Percentiles rank a stretch among this genome's conserved stretches.
phyloP scores from a whole-genome alignment of 2,329 filamentous ascomycete genomes.

The Sclerotinia minor region DNA sequence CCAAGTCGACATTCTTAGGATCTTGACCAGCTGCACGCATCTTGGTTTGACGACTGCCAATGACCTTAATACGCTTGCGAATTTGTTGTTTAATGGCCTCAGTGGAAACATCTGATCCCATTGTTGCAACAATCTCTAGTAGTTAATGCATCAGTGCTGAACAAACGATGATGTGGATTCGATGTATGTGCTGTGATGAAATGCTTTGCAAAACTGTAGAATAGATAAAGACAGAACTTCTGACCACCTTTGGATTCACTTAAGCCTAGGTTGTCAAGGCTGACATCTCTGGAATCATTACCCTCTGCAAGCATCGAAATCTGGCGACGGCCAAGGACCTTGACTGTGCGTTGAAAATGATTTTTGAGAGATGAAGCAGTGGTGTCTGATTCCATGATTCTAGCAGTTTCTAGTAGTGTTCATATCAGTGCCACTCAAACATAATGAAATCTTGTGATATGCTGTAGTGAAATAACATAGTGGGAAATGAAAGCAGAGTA shows the following conservation, averaged over 20 bases:
- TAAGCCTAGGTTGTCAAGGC: slow-evolving; percentile 28
- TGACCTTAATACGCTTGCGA: slow-evolving; percentile 47
- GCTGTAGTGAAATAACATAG: not conserved
- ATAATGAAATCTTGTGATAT: not conserved
- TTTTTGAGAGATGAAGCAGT: slow-evolving; percentile 31
- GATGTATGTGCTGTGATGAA: not conserved
- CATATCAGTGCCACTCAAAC: slow-evolving; percentile 8
- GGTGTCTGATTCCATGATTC: slow-evolving; percentile 34
- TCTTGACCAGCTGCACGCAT: slow-evolving; percentile 48
- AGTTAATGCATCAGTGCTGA: not conserved
- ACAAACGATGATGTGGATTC: not conserved
- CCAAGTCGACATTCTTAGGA: slow-evolving; percentile 42
- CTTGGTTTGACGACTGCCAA: slow-evolving; percentile 51
- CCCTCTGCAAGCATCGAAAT: slow-evolving; percentile 48
- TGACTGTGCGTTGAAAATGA: slow-evolving; percentile 43
- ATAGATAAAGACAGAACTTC: slow-evolving; percentile 2
- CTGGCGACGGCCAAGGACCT: slow-evolving; percentile 53
- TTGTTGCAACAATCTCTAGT: slow-evolving; percentile 29
- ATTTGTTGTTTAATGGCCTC: slow-evolving; percentile 35
- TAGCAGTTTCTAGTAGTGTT: slow-evolving; percentile 26
- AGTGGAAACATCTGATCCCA: slow-evolving; percentile 34
- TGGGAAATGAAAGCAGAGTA: not conserved
- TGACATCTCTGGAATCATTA: slow-evolving; percentile 44
- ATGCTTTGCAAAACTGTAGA: not conserved
- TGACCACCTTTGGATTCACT: slow-evolving; percentile 24